A percentile compares a stretch with the other conserved stretches of the same genome.
Conservation (phyloP, 805 yeast genomes). For the Barnettozyma botsteinii region DNA sequence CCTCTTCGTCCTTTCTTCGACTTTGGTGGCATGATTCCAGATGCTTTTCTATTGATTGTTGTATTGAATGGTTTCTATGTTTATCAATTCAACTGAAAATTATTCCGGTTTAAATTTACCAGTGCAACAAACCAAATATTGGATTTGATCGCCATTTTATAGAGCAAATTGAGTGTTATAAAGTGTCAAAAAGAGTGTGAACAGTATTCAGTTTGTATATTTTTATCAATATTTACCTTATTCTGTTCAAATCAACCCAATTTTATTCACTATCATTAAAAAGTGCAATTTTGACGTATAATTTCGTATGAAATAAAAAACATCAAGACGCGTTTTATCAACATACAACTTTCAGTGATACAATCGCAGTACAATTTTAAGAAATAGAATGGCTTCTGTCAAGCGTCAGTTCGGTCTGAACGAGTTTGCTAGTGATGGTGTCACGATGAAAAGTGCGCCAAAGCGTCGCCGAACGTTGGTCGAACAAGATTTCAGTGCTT, state of each 20-base stretch:
- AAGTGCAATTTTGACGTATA: too few relatives aligned
- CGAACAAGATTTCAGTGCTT: conserved; percentile 13
- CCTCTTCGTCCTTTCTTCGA: conserved; percentile 10
- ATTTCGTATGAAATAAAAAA: background rate
- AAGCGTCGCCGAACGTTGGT: conserved; percentile 6
- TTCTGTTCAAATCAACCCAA: too few relatives aligned
- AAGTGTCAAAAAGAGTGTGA: too few relatives aligned
- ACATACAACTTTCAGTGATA: too few relatives aligned
- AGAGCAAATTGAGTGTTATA: too few relatives aligned
- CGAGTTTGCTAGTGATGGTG: conserved; percentile 9
- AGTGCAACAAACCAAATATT: too few relatives aligned
- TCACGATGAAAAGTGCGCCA: background rate
- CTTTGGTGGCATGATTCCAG: conserved; percentile 21
- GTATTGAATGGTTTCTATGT: background rate
- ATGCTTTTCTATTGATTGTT: background rate
- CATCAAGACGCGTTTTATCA: background rate
- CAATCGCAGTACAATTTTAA: too few relatives aligned
- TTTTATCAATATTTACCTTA: too few relatives aligned
- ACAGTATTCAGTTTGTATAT: too few relatives aligned
- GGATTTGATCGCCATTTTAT: too few relatives aligned
- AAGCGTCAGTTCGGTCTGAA: conserved; percentile 10
- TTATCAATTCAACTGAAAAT: background rate
- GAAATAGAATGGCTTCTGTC: background rate
- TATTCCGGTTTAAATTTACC: too few relatives aligned
- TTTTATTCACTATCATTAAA: too few relatives aligned